Base-by-base conservation (phyloP, 164 flowering plant genomes). In the Liriodendron chinense region DNA sequence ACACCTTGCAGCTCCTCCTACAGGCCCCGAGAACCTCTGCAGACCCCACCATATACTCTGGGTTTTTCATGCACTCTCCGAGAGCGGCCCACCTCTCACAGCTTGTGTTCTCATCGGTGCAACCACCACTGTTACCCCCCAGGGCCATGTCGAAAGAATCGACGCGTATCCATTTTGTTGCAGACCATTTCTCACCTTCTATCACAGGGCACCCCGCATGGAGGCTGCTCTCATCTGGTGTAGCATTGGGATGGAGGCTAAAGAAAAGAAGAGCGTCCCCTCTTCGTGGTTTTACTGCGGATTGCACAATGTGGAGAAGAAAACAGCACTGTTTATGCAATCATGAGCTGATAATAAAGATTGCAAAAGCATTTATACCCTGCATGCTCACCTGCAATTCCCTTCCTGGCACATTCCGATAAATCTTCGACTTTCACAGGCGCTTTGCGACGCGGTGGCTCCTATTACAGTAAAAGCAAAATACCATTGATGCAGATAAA, bases 181-280 rank as follows among this genome's bases (percentile, higher is more conserved):
- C 97, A 7, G 99, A 94, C 99, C 99, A 96, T 82, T 96, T 96
- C 87, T 96, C 99, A 59, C 99, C 99, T 76, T 93, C 91, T 59
- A 92, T 78, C 75, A 96, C 98, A 0, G 98, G 98, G 79, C 98
- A 94, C 0, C 99, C 97, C 5, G 82, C 98, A 77, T 96, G 99
- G 62, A 96, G 96, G 78, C 98, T 96, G 74, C 1, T 69, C 13
- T 80, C 68, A 74, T 94, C 98, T 47, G 98, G 92, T 25, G 76
- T 68, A 2, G 96, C 99, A 76, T 74, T 85, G 22, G 93, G 93
- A 67, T 68, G 80, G 68, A 96, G 98, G 78, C 88, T 94, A 85
- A 90, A 96, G 89, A 96, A 96, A 43, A 96, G 95, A 67, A 96
- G 89, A 0, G 99, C 98, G 85, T 96, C 97, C 7, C 99, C 99